Conservation (phyloP, 1,284 basidiomycete genomes). For the Ustilago tritici region DNA sequence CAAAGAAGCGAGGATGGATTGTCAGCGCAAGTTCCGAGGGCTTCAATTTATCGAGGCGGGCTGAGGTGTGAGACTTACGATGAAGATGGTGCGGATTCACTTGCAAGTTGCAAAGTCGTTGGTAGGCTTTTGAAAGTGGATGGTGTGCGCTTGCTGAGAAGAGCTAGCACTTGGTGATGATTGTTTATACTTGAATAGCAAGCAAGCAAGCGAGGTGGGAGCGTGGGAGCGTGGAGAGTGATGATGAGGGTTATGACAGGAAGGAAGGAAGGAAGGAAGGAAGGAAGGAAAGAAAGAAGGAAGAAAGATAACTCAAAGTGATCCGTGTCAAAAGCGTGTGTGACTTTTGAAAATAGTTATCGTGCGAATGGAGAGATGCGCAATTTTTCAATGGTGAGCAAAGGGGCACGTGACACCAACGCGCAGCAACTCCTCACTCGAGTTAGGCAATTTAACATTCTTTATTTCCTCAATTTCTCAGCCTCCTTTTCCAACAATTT, state of each 20-base stretch:
- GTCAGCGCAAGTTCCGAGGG: constrained; percentile 7
- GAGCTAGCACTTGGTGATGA: neutral
- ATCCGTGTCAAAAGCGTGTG: constrained; percentile 5
- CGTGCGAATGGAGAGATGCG: too few relatives aligned
- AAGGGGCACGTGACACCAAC: too few relatives aligned
- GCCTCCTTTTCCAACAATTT: too few relatives aligned
- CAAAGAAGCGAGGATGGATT: neutral
- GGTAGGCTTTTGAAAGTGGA: constrained; percentile 23
- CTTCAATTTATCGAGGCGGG: neutral
- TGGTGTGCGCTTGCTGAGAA: neutral
- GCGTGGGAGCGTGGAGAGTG: constrained; percentile 7
- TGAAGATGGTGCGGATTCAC: constrained; percentile 14
- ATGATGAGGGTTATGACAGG: constrained; percentile 20
- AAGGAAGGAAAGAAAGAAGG: neutral
- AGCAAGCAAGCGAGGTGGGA: neutral
- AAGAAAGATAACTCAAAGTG: neutral
- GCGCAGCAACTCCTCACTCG: too few relatives aligned
- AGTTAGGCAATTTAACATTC: too few relatives aligned
- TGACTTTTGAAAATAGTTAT: too few relatives aligned
- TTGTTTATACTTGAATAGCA: constrained; percentile 4
- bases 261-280: neutral
- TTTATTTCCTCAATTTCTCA: too few relatives aligned
- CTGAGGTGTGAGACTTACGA: constrained; percentile 11
- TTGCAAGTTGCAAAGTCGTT: constrained; percentile 9
- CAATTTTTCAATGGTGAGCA: too few relatives aligned